Evolutionary conservation across 495 filamentous ascomycete species (phyloP), one percentile per base, ranked within the genome.

Genomic region (Hyaloscypha finlandica): DNA sequence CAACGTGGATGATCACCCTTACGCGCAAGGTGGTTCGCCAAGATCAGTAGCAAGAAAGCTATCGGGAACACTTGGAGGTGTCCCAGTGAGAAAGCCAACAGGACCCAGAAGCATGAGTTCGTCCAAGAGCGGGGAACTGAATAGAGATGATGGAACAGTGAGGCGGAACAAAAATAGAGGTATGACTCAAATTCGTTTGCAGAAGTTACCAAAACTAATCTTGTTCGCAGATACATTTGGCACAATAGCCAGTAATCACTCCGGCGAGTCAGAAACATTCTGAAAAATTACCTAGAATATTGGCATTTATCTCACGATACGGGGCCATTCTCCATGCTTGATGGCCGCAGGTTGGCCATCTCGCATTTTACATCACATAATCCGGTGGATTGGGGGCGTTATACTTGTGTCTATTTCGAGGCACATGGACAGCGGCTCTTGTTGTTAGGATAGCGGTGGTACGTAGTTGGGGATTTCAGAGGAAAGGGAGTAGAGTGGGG

Each of bases 231-330:
- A 86, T 75, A 86, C 83, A 29, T 86, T 85, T 70, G 83, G 82
- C 64, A 79, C 81, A 2, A 68, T 83, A 22, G 77, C 73, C 32
- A 71, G 69, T 66, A 68, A 68, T 66, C 64, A 74, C 29, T 83
- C 79, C 65, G 81, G 80, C 61, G 83, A 85, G 63, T 81, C 79
- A 30, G 83, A 86, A 69, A 84, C 83, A 32, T 85, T 84, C 68
- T 86, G 39, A 70, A 45, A 42, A 45, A 53, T 11, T 48, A 48
- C 42, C 42, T 70, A 66, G 63, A 70, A 48, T 61, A 57, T 35
- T 22, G 56, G 52, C 16, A 53, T 33, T 52, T 62, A 65, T 70
- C 68, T 70, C 68, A 59, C 58, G 63, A 70, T 66, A 66, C 37
- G 29, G 59, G 45, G 33, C 33, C 37, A 20, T 59, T 59, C 54